Conservation (phyloP, 2,329 filamentous ascomycete species). For the Trichophyton benhamiae region DNA sequence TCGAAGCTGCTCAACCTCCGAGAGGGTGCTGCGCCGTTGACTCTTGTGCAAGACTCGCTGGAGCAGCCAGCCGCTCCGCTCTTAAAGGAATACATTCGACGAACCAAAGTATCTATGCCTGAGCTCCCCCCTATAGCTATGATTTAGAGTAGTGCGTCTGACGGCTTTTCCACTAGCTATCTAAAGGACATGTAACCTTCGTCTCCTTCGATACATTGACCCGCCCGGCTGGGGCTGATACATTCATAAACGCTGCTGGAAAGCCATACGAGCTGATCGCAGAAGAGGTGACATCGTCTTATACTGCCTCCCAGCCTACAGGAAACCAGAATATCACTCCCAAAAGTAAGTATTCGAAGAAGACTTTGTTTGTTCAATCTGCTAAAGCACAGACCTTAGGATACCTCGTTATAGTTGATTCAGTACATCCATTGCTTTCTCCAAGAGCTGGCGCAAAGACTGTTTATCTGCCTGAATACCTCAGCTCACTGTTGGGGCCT, state of each 20-base stretch:
- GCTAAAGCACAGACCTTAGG: slow-evolving; percentile 36
- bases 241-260: slow-evolving; percentile 53
- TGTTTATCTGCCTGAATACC: slow-evolving; percentile 52
- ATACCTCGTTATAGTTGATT: slow-evolving; percentile 67
- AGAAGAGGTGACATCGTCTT: slow-evolving; percentile 44
- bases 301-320: background rate
- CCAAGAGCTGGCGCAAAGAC: slow-evolving; percentile 29
- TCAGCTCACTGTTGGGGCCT: slow-evolving; percentile 57
- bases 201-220: slow-evolving; percentile 65
- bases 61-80: slow-evolving; percentile 66
- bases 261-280: slow-evolving; percentile 46
- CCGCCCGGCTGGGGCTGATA: slow-evolving; percentile 51
- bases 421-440: slow-evolving; percentile 53
- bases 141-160: background rate
- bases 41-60: slow-evolving; percentile 69
- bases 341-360: background rate
- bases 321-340: background rate
- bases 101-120: slow-evolving; percentile 50
- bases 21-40: slow-evolving; percentile 73
- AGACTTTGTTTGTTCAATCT: background rate
- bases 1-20: slow-evolving; percentile 69
- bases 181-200: slow-evolving; percentile 59
- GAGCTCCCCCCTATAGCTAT: background rate
- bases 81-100: slow-evolving; percentile 57
- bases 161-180: slow-evolving; percentile 20